These are phyloP conservation scores for Cocos nucifera DNA, from an alignment of 176 grass and related monocot species.

Conservation along the genomic window DNA sequence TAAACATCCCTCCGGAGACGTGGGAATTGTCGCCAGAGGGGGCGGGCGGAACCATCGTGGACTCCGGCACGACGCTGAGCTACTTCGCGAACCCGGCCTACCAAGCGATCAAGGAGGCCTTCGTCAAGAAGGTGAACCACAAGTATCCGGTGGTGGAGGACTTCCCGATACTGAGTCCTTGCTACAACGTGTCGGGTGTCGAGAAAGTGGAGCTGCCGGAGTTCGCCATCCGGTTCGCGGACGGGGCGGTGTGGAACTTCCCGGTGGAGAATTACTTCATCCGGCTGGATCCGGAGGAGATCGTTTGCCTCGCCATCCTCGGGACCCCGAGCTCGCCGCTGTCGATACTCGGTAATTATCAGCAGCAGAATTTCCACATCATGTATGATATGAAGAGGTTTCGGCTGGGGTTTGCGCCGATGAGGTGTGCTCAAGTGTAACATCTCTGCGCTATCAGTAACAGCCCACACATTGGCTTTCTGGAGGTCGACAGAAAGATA, in stretches of 20 bases:
- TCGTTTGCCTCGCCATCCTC: constrained; percentile 71
- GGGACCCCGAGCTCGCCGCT: constrained; percentile 45
- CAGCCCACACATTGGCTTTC: no score
- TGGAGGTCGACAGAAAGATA: no score
- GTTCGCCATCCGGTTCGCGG: constrained; percentile 46
- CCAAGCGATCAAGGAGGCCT: constrained; percentile 46
- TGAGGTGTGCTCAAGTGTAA: constrained; percentile 65
- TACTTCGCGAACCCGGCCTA: constrained; percentile 86
- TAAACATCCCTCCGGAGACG: constrained; percentile 29
- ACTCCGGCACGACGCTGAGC: constrained; percentile 92
- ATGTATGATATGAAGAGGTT: constrained; percentile 61
- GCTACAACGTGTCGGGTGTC: constrained; percentile 78
- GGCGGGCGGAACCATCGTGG: constrained; percentile 73
- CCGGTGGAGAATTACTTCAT: constrained; percentile 91
- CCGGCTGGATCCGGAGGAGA: constrained; percentile 43
- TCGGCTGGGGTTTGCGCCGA: constrained; percentile 69
- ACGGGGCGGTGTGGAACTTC: constrained; percentile 82
- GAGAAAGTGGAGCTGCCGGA: constrained; percentile 59
- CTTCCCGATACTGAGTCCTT: constrained; percentile 66
- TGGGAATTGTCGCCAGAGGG: constrained; percentile 42
- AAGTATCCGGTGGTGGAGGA: constrained; percentile 37
- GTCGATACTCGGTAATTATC: constrained; percentile 85
- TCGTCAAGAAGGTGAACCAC: constrained; percentile 31
- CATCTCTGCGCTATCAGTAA: constrained; percentile 2
- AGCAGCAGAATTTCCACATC: constrained; percentile 96